Evolutionary conservation across 202 grass and related monocot genomes (phyloP).

Genomic region (Dendrocalamus latiflorus): DNA sequence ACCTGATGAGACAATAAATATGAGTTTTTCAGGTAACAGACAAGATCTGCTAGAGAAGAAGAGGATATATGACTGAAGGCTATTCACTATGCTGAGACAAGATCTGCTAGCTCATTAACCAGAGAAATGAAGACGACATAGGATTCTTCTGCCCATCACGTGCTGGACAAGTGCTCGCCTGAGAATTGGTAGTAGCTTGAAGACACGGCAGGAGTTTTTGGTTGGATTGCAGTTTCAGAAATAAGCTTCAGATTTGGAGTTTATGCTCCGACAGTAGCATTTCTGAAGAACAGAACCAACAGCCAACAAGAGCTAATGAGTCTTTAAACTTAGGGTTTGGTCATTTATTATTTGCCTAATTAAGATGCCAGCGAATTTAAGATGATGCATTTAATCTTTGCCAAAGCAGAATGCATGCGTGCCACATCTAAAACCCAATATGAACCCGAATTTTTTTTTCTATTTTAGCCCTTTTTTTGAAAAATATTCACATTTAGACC

Average conservation of each 20-base stretch:
- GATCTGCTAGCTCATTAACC: constrained; percentile 24
- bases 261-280: background rate
- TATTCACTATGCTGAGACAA: background rate
- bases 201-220: background rate
- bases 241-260: background rate
- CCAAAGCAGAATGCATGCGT: background rate
- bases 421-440: background rate
- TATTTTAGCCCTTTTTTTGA: too few species aligned
- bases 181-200: background rate
- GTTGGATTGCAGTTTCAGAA: background rate
- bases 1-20: background rate
- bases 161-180: background rate
- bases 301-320: background rate
- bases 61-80: background rate
- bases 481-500: too few species aligned
- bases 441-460: too few species aligned
- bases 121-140: background rate
- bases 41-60: constrained; percentile 9
- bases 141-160: constrained; percentile 12
- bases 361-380: constrained; percentile 7
- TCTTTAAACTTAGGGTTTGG: background rate
- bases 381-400: constrained; percentile 9
- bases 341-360: background rate
- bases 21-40: background rate
- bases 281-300: background rate